Conservation (phyloP, 1,139 yeast species). For the Suhomyces guaymorum region DNA sequence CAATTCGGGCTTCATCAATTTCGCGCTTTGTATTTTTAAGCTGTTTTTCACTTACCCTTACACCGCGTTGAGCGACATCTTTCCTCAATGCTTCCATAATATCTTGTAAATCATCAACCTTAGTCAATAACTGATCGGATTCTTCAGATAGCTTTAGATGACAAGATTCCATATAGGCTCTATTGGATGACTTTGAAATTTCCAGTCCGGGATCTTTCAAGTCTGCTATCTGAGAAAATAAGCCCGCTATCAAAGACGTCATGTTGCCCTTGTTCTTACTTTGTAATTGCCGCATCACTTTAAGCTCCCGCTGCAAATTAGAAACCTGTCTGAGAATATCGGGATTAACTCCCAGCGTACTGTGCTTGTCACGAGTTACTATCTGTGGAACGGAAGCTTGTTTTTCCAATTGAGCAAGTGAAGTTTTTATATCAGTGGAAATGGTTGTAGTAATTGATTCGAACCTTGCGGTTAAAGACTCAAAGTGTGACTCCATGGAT, state of each 20-base stretch:
- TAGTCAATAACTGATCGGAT: conserved; percentile 71
- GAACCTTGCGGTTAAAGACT: conserved; percentile 30
- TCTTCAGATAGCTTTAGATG: conserved; percentile 73
- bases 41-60: conserved; percentile 76
- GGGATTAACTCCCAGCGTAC: neutral
- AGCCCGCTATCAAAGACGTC: conserved; percentile 42
- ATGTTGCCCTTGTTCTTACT: conserved; percentile 44
- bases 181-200: conserved; percentile 49
- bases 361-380: conserved; percentile 3
- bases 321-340: conserved; percentile 24
- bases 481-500: conserved; percentile 32
- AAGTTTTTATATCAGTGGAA: conserved; percentile 25
- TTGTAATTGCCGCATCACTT: conserved; percentile 64
- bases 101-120: conserved; percentile 91
- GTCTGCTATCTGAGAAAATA: conserved; percentile 50
- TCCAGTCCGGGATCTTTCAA: conserved; percentile 48
- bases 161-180: conserved; percentile 76
- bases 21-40: conserved; percentile 67
- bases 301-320: conserved; percentile 56
- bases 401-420: conserved; percentile 25
- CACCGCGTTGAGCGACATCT: conserved; percentile 92
- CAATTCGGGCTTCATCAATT: conserved; percentile 54
- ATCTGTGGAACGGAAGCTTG: conserved; percentile 16
- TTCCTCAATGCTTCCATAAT: conserved; percentile 84
- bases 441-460: conserved; percentile 28